Evolutionary conservation across 2,329 filamentous ascomycete genomes (phyloP), one percentile per base, ranked within the genome.

Genomic region (Plectosphaerella cucumerina): DNA sequence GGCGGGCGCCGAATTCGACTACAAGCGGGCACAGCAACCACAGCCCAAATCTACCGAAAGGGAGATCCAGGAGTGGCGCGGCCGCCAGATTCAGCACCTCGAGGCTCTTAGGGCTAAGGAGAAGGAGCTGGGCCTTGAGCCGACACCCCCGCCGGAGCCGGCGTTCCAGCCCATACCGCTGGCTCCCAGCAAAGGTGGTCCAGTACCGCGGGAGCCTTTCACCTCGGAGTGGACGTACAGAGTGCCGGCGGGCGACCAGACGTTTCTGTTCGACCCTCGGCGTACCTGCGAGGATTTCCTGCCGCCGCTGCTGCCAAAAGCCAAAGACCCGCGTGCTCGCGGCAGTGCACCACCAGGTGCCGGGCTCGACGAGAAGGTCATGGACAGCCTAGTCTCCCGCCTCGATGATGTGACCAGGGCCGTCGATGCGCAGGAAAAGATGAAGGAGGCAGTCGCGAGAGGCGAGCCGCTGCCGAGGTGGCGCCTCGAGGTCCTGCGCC

Each of bases 281-380:
- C 43, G 21, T 11, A 56, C 39, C 22, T 55, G 54, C 42, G 50
- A 55, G 26, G 50, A 55, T n/a, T 56, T 49, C n/a, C 47, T 56
- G 22, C 35, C 45, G 4, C 22, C 26, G 26, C 26, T 31, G 4
- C 12, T 10, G 8, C 26, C 26, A 3, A 8, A 8, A 10, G 26
- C 8, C 9, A 4, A 31, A 11, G 26, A 31, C 26, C 26, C 26
- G 26, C 26, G 26, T 11, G 8, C 12, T 11, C 26, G 12, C 8
- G 8, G 8, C 26, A 4, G 8, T 5, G 26, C 8, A 3, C 26
- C 26, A 31, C 26, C 26, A 10, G 26, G 26, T 11, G 9, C 26
- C 8, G 26, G 26, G 12, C 26, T 31, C 26, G 26, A 31, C 26
- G 26, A 31, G 26, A 31, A 31, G 26, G 12, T 11, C 26, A 31